These are phyloP conservation scores for Eucalyptus erythrocorys DNA, from an alignment of 345 rosid genomes.

Conservation along the genomic window DNA sequence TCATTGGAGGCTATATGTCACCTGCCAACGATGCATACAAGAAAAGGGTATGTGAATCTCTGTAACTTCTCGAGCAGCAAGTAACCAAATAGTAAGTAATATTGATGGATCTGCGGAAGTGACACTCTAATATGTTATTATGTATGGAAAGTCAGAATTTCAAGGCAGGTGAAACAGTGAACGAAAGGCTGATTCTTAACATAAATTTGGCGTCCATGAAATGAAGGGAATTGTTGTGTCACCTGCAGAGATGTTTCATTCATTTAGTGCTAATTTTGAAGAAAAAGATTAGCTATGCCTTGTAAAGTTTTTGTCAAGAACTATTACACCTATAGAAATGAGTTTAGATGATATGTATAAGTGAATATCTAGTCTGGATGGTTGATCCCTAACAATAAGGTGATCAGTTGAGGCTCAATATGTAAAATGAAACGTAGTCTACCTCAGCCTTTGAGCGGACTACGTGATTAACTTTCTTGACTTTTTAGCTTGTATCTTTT, in stretches of 20 bases:
- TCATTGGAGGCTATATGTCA: conserved; percentile 88
- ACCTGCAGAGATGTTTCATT: neutral
- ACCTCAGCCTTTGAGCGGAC: neutral
- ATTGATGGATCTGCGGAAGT: neutral
- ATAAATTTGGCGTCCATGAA: neutral
- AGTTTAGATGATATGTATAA: neutral
- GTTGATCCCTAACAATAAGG: neutral
- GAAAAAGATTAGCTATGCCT: neutral
- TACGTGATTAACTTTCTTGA: neutral
- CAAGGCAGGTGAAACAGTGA: neutral
- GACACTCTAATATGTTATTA: neutral
- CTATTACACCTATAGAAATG: neutral
- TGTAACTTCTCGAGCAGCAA: neutral
- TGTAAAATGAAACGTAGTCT: neutral
- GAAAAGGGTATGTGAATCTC: conserved; percentile 38
- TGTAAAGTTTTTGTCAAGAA: neutral
- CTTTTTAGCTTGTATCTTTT: neutral
- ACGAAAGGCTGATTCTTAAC: neutral
- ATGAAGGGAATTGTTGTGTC: neutral
- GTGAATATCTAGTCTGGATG: neutral
- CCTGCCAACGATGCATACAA: conserved; percentile 87
- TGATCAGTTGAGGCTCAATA: neutral
- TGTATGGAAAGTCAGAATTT: neutral
- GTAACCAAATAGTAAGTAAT: neutral
- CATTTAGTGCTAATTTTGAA: neutral